These are phyloP conservation scores for Candida namnaoensis DNA, from an alignment of 805 yeast species.

Conservation along the genomic window DNA sequence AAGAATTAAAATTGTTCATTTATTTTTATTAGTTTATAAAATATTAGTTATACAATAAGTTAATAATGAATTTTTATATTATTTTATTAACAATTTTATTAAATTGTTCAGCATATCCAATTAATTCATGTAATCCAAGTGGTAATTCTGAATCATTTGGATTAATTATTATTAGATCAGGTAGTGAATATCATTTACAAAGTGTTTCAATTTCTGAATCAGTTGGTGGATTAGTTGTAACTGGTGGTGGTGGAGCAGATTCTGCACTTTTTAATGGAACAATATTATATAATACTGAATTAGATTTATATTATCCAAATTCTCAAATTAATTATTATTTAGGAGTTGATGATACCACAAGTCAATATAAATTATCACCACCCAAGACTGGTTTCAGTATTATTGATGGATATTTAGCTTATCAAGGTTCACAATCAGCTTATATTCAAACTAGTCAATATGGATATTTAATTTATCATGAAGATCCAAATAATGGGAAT, in stretches of 20 bases:
- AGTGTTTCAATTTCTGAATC: background rate
- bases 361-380: background rate
- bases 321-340: background rate
- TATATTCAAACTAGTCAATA: background rate
- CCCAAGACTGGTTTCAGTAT: background rate
- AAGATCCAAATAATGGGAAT: background rate
- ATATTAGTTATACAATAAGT: too few species aligned
- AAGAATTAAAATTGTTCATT: too few species aligned
- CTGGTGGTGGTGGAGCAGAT: constrained; percentile 2
- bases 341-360: background rate
- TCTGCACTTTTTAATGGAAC: background rate
- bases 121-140: too few species aligned
- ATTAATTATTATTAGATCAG: background rate
- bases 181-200: background rate
- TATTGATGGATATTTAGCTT: background rate
- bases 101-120: too few species aligned
- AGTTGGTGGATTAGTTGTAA: constrained; percentile 4
- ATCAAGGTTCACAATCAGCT: background rate
- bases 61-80: too few species aligned
- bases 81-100: too few species aligned
- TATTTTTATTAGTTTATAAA: too few species aligned
- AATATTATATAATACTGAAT: background rate
- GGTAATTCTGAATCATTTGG: background rate
- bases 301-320: too few species aligned
- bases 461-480: background rate